Base-by-base conservation (phyloP, 23 red algal genomes). In the Gracilaria caudata region DNA sequence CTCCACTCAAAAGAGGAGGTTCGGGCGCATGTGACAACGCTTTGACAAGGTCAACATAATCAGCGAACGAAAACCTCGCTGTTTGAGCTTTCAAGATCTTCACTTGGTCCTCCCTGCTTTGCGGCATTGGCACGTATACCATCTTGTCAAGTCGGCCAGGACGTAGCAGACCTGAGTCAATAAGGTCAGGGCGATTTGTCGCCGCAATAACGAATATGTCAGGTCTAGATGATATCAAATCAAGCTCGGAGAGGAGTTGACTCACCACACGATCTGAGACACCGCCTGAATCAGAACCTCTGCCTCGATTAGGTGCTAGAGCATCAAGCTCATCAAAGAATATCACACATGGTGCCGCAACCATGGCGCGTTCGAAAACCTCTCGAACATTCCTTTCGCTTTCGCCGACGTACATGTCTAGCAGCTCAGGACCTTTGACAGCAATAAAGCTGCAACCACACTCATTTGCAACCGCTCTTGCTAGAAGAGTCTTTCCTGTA, bases 291-390 rank as follows among this genome's bases (percentile, higher is more conserved):
- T 95, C 93, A 54, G 64, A 57, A 26, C 76, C 77, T 57, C 70
- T 72, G 19, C 83, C 93, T 53, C 93, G 56, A 77, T 44, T 71
- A 11, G 90, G 90, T 16, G 94, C 96, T 23, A 98, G 87, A 3
- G 96, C 96, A 86, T 98, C 96, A 72, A 98, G 63, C 78, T 98
- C 96, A 89, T 98, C 96, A 30, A 98, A 84, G 59, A 98, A 93
- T 40, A 98, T 60, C 40, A 98, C 83, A 24, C 80, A 90, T 26
- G 96, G 96, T 21, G 92, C 93, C 55, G 73, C 84, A 35, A 71
- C 68, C 57, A 66, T 86, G 20, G 93, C 93, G 11, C 77, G 74
- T 47, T 80, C 84, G 76, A 98, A 98, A 14, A 91, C 93, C 30
- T 93, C 63, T 4, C 92, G 90, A 40, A 98, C 92, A 30, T 89